Conservation (phyloP, 352 stramenopile genomes). For the Phytophthora constricta region DNA sequence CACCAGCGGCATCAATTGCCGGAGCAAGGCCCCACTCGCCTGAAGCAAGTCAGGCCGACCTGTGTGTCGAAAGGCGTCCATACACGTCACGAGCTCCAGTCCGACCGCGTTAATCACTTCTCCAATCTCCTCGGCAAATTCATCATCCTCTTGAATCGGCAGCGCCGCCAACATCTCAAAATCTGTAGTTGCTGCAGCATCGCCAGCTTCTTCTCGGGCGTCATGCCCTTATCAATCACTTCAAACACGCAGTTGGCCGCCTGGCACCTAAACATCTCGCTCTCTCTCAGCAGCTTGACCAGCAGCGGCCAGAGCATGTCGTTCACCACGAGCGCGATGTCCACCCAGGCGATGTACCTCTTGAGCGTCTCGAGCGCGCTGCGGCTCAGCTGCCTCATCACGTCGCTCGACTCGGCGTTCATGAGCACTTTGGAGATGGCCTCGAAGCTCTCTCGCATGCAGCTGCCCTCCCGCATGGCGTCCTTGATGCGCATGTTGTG, state of each 20-base stretch:
- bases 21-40: constrained; percentile 63
- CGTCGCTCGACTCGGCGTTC: constrained; percentile 71
- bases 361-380: constrained; percentile 81
- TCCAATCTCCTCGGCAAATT: constrained; percentile 83
- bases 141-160: constrained; percentile 77
- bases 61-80: constrained; percentile 78
- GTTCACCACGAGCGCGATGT: constrained; percentile 85
- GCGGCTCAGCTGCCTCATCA: constrained; percentile 73
- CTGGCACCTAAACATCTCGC: constrained; percentile 62
- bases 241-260: constrained; percentile 87
- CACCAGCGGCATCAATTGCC: constrained; percentile 79
- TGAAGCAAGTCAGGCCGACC: constrained; percentile 52
- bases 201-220: constrained; percentile 81
- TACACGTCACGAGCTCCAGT: constrained; percentile 80
- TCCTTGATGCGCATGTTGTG: constrained; percentile 91
- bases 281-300: constrained; percentile 71
- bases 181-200: constrained; percentile 77
- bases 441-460: constrained; percentile 82
- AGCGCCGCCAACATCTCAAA: constrained; percentile 60
- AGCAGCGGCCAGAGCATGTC: constrained; percentile 81
- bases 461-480: constrained; percentile 80
- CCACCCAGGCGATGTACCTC: constrained; percentile 89
- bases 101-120: constrained; percentile 86
- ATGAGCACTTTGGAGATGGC: constrained; percentile 85
- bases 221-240: constrained; percentile 89